These are phyloP conservation scores for Nothophytophthora sp. DNA, from an alignment of 352 stramenopile genomes.

Conservation along the genomic window DNA sequence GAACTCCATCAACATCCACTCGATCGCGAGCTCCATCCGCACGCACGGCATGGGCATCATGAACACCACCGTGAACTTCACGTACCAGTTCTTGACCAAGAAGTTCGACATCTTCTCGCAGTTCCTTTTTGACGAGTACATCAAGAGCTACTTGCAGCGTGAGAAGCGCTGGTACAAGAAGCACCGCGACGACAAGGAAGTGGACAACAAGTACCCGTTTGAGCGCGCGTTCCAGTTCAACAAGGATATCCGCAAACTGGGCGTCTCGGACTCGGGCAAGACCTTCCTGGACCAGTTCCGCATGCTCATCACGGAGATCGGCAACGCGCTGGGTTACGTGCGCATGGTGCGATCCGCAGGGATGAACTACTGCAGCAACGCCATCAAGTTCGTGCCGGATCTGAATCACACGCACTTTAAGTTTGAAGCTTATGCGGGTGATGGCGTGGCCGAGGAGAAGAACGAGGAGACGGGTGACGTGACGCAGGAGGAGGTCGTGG, in stretches of 20 bases:
- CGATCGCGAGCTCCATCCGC: slow-evolving; percentile 88
- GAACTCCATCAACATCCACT: slow-evolving; percentile 94
- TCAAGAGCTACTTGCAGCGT: slow-evolving; percentile 92
- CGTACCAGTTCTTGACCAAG: slow-evolving; percentile 94
- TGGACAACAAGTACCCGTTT: slow-evolving; percentile 95
- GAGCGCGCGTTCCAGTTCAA: slow-evolving; percentile 91
- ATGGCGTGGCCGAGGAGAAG: slow-evolving; percentile 56
- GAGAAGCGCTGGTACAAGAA: slow-evolving; percentile 95
- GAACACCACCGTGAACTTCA: slow-evolving; percentile 96
- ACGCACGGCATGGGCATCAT: slow-evolving; percentile 97
- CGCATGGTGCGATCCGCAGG: slow-evolving; percentile 92
- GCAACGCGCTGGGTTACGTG: slow-evolving; percentile 93
- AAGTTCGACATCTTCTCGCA: slow-evolving; percentile 92
- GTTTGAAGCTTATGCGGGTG: slow-evolving; percentile 71
- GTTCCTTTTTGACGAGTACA: slow-evolving; percentile 95
- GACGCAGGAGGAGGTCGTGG: slow-evolving; percentile 42
- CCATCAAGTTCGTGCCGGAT: slow-evolving; percentile 92
- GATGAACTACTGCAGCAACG: slow-evolving; percentile 93
- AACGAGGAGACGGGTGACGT: slow-evolving; percentile 59
- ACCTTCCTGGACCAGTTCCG: slow-evolving; percentile 92
- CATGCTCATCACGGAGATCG: slow-evolving; percentile 92
- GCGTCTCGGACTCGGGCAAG: slow-evolving; percentile 83
- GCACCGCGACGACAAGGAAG: slow-evolving; percentile 84
- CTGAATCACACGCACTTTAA: slow-evolving; percentile 88
- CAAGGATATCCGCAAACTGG: slow-evolving; percentile 89